phyloP scores from a whole-genome alignment of 2,329 filamentous ascomycete species.

The Neurospora sp. region DNA sequence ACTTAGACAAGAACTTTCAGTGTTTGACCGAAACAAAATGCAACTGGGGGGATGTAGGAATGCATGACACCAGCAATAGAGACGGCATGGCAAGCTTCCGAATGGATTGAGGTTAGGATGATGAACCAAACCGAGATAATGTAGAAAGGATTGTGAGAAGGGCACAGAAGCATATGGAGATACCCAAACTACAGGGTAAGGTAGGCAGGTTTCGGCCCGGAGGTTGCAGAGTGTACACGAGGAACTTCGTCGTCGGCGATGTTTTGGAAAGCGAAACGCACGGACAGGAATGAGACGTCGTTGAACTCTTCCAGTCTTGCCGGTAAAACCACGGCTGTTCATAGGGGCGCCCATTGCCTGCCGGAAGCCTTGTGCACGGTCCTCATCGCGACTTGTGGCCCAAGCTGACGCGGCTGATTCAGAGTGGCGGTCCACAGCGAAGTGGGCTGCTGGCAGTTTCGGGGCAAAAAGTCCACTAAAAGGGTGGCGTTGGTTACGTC shows the following conservation, averaged over 20 bases:
- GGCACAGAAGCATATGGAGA: not conserved
- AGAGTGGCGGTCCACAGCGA: not conserved
- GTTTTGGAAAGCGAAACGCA: not conserved
- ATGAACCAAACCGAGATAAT: not conserved
- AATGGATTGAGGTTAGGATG: no score
- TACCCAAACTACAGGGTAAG: not conserved
- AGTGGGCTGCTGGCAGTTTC: not conserved
- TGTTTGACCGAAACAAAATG: no score
- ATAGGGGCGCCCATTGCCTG: not conserved
- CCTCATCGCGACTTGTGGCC: not conserved
- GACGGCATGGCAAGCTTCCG: not conserved
- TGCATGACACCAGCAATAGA: not conserved
- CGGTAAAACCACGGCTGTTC: not conserved
- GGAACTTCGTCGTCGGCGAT: not conserved
- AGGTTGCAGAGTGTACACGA: not conserved
- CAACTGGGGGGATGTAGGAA: not conserved
- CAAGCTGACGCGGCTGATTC: not conserved
- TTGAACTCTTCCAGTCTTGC: not conserved
- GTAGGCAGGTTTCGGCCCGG: not conserved
- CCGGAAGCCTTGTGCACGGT: not conserved
- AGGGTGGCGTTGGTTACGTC: not conserved
- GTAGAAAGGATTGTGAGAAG: not conserved
- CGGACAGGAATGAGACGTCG: not conserved
- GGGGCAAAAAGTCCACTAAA: not conserved
- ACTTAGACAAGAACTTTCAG: no score